These are phyloP conservation scores for Penicillium crystallinum DNA, from an alignment of 495 filamentous ascomycete genomes.

Conservation along the genomic window DNA sequence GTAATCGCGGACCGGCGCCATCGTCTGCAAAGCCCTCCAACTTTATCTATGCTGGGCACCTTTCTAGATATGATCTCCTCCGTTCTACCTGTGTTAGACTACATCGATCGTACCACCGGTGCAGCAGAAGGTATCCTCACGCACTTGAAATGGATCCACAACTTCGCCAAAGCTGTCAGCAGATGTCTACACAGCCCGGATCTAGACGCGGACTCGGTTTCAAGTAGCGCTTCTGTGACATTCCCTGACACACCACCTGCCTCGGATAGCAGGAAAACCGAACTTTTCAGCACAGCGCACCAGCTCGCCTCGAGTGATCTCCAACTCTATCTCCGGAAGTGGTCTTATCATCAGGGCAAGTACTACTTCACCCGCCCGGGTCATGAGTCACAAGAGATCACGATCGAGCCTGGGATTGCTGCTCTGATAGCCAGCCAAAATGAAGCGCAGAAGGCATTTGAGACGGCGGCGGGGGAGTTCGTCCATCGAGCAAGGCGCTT, in stretches of 20 bases:
- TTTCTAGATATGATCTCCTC: constrained; percentile 46
- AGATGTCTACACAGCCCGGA: constrained; percentile 8
- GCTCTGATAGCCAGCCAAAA: constrained; percentile 17
- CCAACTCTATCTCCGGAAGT: constrained; percentile 33
- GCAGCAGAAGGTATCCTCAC: constrained; percentile 14
- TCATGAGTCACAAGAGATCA: constrained; percentile 32
- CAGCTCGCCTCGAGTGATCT: constrained; percentile 31
- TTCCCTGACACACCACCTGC: not conserved
- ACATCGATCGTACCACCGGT: constrained; percentile 38
- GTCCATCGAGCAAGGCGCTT: constrained; percentile 14
- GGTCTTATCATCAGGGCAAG: constrained; percentile 33
- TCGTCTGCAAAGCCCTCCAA: constrained; percentile 35
- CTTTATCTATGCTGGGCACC: constrained; percentile 33
- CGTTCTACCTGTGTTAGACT: constrained; percentile 48
- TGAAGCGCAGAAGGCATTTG: constrained; percentile 12
- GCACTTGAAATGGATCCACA: constrained; percentile 30
- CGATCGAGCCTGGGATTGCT: constrained; percentile 19
- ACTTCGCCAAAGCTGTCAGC: constrained; percentile 24
- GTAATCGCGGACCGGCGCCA: constrained; percentile 24
- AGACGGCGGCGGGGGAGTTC: constrained; percentile 18
- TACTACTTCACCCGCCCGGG: constrained; percentile 41
- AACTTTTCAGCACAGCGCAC: constrained; percentile 8
- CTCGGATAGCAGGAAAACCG: not conserved
- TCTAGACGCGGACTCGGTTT: not conserved
- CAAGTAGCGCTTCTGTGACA: not conserved